Percentiles rank a stretch among this genome's conserved stretches.
These are phyloP conservation scores for Choiromyces venosus DNA, from an alignment of 495 filamentous ascomycete species.

Conservation along the genomic window DNA sequence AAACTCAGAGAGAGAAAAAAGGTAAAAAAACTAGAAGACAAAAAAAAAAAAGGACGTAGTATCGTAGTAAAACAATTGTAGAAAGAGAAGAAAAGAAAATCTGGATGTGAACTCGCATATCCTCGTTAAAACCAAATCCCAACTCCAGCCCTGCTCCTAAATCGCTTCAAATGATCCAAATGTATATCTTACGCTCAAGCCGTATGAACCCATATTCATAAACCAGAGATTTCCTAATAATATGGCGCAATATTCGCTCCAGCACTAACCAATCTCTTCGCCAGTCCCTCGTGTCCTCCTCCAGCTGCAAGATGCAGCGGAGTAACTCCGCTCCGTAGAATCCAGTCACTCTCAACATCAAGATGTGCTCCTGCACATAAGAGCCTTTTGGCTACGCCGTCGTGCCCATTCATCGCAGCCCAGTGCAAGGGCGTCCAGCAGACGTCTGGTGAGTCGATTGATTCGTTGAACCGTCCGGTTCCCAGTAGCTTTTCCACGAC, in stretches of 20 bases:
- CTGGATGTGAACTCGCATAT: neutral
- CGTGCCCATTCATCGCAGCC: slow-evolving; percentile 11
- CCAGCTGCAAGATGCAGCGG: slow-evolving; percentile 5
- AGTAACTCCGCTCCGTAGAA: neutral
- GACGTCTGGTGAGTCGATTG: neutral
- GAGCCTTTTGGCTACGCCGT: slow-evolving; percentile 4
- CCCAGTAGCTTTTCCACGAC: neutral
- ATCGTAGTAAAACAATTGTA: neutral
- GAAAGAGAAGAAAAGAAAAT: neutral
- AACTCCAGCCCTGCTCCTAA: neutral
- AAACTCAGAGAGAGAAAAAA: neutral
- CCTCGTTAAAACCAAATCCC: neutral
- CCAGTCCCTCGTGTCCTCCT: neutral
- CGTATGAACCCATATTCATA: neutral
- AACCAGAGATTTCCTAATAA: neutral
- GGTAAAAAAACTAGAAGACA: neutral
- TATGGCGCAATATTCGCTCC: neutral
- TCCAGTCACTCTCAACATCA: neutral
- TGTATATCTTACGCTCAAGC: neutral
- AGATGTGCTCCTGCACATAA: slow-evolving; percentile 18
- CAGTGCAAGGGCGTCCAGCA: slow-evolving; percentile 16
- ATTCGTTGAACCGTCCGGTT: neutral
- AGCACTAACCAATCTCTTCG: neutral
- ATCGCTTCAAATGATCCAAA: neutral
- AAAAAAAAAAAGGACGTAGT: neutral